A percentile compares a stretch with the other conserved stretches of the same genome.
These are phyloP conservation scores for Fusarium beomiforme DNA, from an alignment of 2,329 filamentous ascomycete species.

Conservation along the genomic window DNA sequence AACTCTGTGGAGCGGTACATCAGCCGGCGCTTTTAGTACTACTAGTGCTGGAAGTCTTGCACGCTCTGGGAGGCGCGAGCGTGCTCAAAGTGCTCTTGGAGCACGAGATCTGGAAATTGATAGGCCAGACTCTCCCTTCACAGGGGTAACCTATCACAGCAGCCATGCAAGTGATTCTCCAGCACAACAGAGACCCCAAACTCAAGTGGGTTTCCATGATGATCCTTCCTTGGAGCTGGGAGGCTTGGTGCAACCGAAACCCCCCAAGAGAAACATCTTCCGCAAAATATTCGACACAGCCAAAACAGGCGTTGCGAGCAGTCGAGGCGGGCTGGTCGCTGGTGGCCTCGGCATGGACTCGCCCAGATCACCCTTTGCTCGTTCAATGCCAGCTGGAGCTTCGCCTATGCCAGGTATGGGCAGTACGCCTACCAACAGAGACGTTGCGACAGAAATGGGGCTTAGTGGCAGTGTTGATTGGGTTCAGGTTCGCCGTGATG, in stretches of 20 bases:
- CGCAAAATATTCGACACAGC: constrained; percentile 95
- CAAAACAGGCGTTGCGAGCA: constrained; percentile 91
- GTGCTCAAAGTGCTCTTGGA: constrained; percentile 73
- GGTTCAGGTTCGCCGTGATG: constrained; percentile 96
- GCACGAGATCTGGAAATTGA: constrained; percentile 65
- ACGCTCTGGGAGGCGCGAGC: constrained; percentile 71
- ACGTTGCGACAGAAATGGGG: constrained; percentile 76
- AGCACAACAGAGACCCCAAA: constrained; percentile 67
- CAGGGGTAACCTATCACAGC: constrained; percentile 88
- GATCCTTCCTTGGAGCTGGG: constrained; percentile 78
- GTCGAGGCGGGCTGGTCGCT: constrained; percentile 83
- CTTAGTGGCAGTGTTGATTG: constrained; percentile 76
- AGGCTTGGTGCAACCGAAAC: constrained; percentile 79
- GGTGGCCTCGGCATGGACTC: constrained; percentile 55
- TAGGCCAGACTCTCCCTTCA: constrained; percentile 72
- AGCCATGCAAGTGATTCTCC: constrained; percentile 75
- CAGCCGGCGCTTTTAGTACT: constrained; percentile 89
- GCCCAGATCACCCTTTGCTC: constrained; percentile 55
- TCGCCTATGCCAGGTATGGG: constrained; percentile 57
- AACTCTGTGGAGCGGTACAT: constrained; percentile 93
- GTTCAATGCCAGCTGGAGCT: constrained; percentile 52
- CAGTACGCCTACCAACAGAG: constrained; percentile 52
- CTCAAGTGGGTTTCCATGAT: constrained; percentile 72
- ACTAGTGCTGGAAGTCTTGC: constrained; percentile 96
- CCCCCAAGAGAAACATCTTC: constrained; percentile 89